Evolutionary conservation across 768 basidiomycete species (phyloP).

Genomic region (Naganishia friedmannii): DNA sequence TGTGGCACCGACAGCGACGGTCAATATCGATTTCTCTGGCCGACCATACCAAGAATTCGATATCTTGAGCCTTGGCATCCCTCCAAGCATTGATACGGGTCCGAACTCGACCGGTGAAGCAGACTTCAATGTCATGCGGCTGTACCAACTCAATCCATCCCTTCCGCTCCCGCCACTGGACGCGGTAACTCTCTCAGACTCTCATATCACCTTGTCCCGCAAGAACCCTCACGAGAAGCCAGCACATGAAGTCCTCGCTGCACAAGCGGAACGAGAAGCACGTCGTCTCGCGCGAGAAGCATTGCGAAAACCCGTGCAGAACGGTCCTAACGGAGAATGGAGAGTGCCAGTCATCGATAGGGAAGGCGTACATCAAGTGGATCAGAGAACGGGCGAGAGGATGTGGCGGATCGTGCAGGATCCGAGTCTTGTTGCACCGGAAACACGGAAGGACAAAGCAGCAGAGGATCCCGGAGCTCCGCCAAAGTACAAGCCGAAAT

Average conservation of each 20-base stretch:
- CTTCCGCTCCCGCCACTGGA: constrained; percentile 14
- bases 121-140: constrained; percentile 25
- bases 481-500: constrained; percentile 8
- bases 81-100: not conserved
- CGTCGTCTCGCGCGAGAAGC: not conserved
- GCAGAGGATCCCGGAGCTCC: not conserved
- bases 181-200: not conserved
- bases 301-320: constrained; percentile 5
- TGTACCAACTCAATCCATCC: constrained; percentile 16
- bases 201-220: constrained; percentile 10
- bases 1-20: not conserved
- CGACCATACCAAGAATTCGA: constrained; percentile 22
- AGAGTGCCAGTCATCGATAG: constrained; percentile 17
- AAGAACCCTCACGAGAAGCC: constrained; percentile 20
- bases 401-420: constrained; percentile 25
- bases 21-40: not conserved
- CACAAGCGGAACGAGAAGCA: not conserved
- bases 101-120: not conserved
- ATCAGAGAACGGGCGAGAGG: constrained; percentile 23
- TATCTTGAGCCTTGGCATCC: constrained; percentile 7
- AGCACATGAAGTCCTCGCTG: not conserved
- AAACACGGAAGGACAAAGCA: not conserved
- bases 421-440: constrained; percentile 26
- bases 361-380: constrained; percentile 3
- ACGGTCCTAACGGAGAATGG: constrained; percentile 25